Percentiles rank a stretch among this genome's conserved stretches.
These are phyloP conservation scores for Blastocystis sp. DNA, from an alignment of 352 stramenopile species.

Conservation along the genomic window DNA sequence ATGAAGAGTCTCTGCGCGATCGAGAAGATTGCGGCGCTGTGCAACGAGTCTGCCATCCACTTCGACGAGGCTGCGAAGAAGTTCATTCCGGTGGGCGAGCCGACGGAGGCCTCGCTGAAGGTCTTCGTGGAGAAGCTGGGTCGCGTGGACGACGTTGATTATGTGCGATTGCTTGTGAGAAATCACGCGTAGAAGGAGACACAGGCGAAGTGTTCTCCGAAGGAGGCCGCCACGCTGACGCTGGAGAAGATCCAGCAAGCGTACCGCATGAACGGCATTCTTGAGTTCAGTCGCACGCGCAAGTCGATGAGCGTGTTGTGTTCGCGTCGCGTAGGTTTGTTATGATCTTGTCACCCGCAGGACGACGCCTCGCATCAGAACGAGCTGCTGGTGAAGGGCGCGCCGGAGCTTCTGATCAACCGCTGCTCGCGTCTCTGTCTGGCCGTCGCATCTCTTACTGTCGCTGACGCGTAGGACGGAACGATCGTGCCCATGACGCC, in stretches of 20 bases:
- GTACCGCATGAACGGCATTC: slow-evolving; percentile 78
- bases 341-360: neutral
- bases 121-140: slow-evolving; percentile 85
- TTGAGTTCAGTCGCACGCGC: slow-evolving; percentile 87
- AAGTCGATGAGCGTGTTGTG: slow-evolving; percentile 94
- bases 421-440: slow-evolving; percentile 84
- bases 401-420: slow-evolving; percentile 85
- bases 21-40: slow-evolving; percentile 67
- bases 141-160: slow-evolving; percentile 61
- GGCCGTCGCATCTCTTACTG: slow-evolving; percentile 33
- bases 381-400: slow-evolving; percentile 92
- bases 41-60: slow-evolving; percentile 82
- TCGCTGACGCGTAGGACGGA: slow-evolving; percentile 65
- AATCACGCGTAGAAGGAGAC: neutral
- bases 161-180: neutral
- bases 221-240: neutral
- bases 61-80: slow-evolving; percentile 58
- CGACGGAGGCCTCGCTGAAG: slow-evolving; percentile 88
- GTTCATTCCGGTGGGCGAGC: slow-evolving; percentile 59
- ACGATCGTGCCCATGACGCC: slow-evolving; percentile 79
- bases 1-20: neutral
- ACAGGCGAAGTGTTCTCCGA: neutral
- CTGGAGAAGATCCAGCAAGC: slow-evolving; percentile 59
- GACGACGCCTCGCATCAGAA: slow-evolving; percentile 67
- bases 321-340: slow-evolving; percentile 35